Percentiles rank a stretch among this genome's conserved stretches.
Evolutionary conservation across 176 grass and related monocot species (phyloP).

Genomic region (Cenchrus purpureus): DNA sequence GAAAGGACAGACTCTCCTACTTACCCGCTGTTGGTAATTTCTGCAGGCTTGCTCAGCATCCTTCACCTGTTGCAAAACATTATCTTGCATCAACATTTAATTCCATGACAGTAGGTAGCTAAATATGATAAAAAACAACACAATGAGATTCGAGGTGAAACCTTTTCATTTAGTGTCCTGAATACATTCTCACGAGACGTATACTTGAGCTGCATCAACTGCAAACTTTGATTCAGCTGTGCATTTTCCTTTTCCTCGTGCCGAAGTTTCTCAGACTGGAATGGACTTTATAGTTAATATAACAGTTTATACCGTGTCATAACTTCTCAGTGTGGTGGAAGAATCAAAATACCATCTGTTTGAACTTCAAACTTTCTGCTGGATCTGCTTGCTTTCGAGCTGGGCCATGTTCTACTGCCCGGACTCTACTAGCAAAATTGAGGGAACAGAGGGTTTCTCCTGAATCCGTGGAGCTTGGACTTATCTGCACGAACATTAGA

Average conservation of each 20-base stretch:
- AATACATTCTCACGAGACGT: constrained; percentile 80
- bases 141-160: constrained; percentile 34
- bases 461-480: constrained; percentile 82
- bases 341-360: constrained; percentile 77
- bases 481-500: constrained; percentile 98
- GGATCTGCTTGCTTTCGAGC: constrained; percentile 84
- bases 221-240: constrained; percentile 63
- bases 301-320: constrained; percentile 5
- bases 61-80: constrained; percentile 59
- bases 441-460: constrained; percentile 87
- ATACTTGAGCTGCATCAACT: constrained; percentile 77
- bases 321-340: constrained; percentile 18
- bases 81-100: constrained; percentile 27
- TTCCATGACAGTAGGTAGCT: constrained; percentile 10
- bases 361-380: constrained; percentile 85
- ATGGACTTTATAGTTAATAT: constrained; percentile 37
- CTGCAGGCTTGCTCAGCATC: constrained; percentile 71
- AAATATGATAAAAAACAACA: constrained; percentile 5
- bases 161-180: constrained; percentile 81
- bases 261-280: constrained; percentile 75
- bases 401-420: constrained; percentile 85
- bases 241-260: constrained; percentile 76
- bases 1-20: constrained; percentile 24
- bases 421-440: constrained; percentile 91
- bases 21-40: constrained; percentile 78